These are phyloP conservation scores for Paecilomyces variotii DNA, from an alignment of 2,329 filamentous ascomycete genomes.

Conservation along the genomic window DNA sequence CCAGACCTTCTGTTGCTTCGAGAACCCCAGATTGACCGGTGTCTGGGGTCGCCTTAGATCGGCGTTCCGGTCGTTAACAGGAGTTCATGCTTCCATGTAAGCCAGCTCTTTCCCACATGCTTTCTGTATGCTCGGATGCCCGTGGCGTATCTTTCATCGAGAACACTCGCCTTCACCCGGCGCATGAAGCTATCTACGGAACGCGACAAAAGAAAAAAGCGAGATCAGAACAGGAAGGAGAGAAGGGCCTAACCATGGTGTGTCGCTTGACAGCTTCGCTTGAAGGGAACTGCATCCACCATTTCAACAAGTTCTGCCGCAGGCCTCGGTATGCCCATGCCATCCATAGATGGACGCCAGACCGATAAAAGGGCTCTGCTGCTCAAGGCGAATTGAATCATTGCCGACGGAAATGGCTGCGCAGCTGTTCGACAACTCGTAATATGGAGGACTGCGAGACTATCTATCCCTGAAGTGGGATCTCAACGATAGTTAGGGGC, in stretches of 20 bases:
- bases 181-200: slow-evolving; percentile 30
- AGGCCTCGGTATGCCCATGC: neutral
- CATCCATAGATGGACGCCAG: neutral
- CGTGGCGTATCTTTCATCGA: neutral
- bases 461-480: neutral
- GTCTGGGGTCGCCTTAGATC: neutral
- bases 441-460: neutral
- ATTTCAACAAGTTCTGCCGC: neutral
- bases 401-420: neutral
- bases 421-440: neutral
- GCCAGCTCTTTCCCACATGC: neutral
- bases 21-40: neutral
- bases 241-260: neutral
- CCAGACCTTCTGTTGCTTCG: neutral
- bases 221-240: neutral
- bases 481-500: neutral
- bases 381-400: neutral
- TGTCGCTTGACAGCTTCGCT: neutral
- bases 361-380: neutral
- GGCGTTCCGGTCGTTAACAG: neutral
- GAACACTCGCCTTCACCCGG: slow-evolving; percentile 3
- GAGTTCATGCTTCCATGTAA: neutral
- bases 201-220: slow-evolving; percentile 17
- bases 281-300: neutral
- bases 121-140: neutral